phyloP scores from a whole-genome alignment of 192 early-diverging fungal species.

The Podila minutissima region DNA sequence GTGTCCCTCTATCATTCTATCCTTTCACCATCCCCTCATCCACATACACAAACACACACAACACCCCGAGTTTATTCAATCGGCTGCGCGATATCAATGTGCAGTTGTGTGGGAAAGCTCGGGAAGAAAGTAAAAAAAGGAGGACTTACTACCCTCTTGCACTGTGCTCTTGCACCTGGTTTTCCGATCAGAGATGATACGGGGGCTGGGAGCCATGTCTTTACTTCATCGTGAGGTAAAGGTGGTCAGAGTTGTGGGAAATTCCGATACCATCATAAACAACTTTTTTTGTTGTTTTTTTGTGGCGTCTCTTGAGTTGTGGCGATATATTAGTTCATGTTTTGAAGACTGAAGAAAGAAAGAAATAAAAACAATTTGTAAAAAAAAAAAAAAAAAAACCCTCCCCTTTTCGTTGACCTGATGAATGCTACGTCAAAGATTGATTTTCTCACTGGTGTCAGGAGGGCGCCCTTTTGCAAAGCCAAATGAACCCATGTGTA shows the following conservation, averaged over 20 bases:
- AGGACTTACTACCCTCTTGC: conserved; percentile 50
- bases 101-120: conserved; percentile 49
- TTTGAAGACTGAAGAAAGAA: too few relatives aligned
- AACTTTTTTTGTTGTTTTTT: neutral
- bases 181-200: conserved; percentile 4
- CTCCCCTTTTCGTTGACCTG: too few relatives aligned
- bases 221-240: neutral
- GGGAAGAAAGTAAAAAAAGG: conserved; percentile 49
- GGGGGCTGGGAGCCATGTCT: conserved; percentile 15
- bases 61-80: conserved; percentile 51
- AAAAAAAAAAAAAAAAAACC: too few relatives aligned
- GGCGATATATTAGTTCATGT: too few relatives aligned
- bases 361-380: too few relatives aligned
- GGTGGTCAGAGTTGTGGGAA: conserved; percentile 38
- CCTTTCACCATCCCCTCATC: neutral
- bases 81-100: conserved; percentile 47
- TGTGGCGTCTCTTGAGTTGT: neutral
- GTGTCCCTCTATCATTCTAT: too few relatives aligned
- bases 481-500: too few relatives aligned
- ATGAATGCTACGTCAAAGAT: too few relatives aligned
- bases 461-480: too few relatives aligned
- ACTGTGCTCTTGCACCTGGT: conserved; percentile 28
- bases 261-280: conserved; percentile 2
- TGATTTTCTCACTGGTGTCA: too few relatives aligned
- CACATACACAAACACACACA: conserved; percentile 12